A percentile compares a stretch with the other conserved stretches of the same genome.
Conservation (phyloP, 2,329 filamentous ascomycete genomes). For the Fusarium marasasianum region DNA sequence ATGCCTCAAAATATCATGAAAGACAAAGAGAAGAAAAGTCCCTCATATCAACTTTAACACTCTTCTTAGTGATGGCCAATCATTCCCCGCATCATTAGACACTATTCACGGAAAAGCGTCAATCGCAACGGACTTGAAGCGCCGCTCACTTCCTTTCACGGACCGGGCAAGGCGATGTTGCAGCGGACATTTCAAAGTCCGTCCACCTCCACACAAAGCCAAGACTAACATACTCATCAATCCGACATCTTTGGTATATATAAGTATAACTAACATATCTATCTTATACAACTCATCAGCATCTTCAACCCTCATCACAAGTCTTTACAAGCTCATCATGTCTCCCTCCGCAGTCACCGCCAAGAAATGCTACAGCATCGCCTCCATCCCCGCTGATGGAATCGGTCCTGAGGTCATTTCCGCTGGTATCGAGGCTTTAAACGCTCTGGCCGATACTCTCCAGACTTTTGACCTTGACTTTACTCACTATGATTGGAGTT, state of each 20-base stretch:
- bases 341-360: constrained; percentile 34
- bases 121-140: constrained; percentile 1
- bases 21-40: not conserved
- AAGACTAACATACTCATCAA: constrained; percentile 16
- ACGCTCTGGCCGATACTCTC: constrained; percentile 60
- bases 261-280: not conserved
- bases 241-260: not conserved
- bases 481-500: constrained; percentile 72
- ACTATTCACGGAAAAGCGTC: not conserved
- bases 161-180: not conserved
- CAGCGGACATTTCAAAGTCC: constrained; percentile 27
- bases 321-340: constrained; percentile 17
- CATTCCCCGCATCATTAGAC: constrained; percentile 17
- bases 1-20: not conserved
- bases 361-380: constrained; percentile 59
- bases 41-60: not conserved
- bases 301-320: not conserved
- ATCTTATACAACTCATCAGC: not conserved
- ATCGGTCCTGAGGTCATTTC: constrained; percentile 72
- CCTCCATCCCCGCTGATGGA: constrained; percentile 70
- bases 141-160: not conserved
- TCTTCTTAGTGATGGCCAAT: not conserved
- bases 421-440: constrained; percentile 68
- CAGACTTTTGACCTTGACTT: constrained; percentile 70
- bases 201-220: constrained; percentile 10